phyloP scores from a whole-genome alignment of 2,329 filamentous ascomycete species.

The Aspergillus candidus region DNA sequence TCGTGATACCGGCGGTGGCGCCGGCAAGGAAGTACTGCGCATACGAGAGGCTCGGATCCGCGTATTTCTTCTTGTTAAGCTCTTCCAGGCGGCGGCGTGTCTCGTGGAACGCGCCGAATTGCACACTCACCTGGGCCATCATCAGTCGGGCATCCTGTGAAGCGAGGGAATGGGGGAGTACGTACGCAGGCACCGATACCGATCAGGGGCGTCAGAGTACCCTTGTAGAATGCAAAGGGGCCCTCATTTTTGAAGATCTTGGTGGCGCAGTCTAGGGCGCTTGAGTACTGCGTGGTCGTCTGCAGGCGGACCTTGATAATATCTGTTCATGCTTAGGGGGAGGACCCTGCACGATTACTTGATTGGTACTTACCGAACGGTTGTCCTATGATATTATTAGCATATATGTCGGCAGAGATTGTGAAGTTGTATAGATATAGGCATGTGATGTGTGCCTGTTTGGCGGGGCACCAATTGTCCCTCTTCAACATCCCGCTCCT shows the following conservation, averaged over 20 bases:
- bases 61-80: conserved; percentile 52
- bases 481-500: no score
- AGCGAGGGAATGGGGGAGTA: conserved; percentile 3
- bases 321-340: conserved; percentile 46
- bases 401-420: background rate
- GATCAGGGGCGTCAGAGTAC: conserved; percentile 86
- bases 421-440: no score
- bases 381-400: conserved; percentile 47
- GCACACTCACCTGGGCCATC: conserved; percentile 63
- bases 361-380: conserved; percentile 52
- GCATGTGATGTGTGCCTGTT: background rate
- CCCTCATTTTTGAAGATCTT: conserved; percentile 87
- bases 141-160: background rate
- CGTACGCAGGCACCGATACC: conserved; percentile 90
- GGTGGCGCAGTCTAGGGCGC: conserved; percentile 71
- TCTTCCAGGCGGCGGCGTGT: conserved; percentile 80
- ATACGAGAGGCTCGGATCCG: conserved; percentile 59
- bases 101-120: conserved; percentile 95
- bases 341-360: background rate
- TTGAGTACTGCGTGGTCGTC: conserved; percentile 74
- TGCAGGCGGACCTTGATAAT: conserved; percentile 97
- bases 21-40: conserved; percentile 83
- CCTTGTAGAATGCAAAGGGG: conserved; percentile 92
- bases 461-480: no score
- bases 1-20: conserved; percentile 86